phyloP scores from a whole-genome alignment of 345 rosid species.

The Turritis glabra region DNA sequence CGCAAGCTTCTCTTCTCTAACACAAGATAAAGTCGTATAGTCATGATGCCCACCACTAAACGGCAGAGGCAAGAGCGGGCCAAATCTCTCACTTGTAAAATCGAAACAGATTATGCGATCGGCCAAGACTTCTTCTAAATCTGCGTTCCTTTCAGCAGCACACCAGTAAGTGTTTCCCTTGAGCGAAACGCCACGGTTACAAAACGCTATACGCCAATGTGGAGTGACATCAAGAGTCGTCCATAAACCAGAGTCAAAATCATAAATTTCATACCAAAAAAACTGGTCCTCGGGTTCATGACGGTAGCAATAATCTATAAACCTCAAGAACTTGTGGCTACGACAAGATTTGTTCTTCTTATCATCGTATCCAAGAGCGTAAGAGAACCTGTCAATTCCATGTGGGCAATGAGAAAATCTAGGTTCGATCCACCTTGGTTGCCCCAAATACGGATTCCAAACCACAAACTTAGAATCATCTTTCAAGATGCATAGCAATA shows the following conservation, averaged over 20 bases:
- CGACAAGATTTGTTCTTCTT: neutral
- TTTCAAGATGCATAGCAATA: neutral
- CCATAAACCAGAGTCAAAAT: neutral
- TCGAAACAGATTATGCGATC: neutral
- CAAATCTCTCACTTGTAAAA: neutral
- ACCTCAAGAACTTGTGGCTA: neutral
- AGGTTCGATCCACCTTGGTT: neutral
- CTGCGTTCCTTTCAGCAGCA: neutral
- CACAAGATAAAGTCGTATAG: neutral
- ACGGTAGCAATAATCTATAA: neutral
- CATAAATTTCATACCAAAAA: neutral
- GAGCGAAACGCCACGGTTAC: neutral
- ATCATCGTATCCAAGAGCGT: neutral
- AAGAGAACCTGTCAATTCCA: neutral
- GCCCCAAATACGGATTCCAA: neutral
- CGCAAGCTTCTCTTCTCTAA: slow-evolving; percentile 4
- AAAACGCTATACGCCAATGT: neutral
- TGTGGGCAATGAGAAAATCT: neutral
- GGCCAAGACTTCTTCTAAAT: neutral
- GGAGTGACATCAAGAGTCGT: neutral
- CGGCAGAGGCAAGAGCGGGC: neutral
- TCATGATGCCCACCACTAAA: neutral
- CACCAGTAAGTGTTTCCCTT: neutral
- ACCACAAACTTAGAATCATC: neutral
- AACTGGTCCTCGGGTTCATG: neutral